A percentile compares a stretch with the other conserved stretches of the same genome.
Conservation (phyloP, 495 filamentous ascomycete genomes). For the Aspergillus sclerotioniger region DNA sequence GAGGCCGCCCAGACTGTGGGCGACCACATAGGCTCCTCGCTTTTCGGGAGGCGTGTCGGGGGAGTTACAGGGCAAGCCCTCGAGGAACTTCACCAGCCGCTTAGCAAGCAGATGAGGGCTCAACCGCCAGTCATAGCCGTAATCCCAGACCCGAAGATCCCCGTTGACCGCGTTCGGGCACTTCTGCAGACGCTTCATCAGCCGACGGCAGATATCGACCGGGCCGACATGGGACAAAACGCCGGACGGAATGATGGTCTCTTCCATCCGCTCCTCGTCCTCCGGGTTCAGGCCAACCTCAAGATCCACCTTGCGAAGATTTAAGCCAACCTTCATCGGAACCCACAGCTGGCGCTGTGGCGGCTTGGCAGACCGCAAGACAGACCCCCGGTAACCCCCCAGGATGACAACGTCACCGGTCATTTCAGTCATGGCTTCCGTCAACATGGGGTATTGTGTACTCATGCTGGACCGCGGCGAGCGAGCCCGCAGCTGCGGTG, state of each 20-base stretch:
- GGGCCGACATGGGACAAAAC: slow-evolving; percentile 90
- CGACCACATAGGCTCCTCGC: slow-evolving; percentile 76
- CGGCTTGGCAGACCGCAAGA: slow-evolving; percentile 79
- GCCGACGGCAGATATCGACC: slow-evolving; percentile 79
- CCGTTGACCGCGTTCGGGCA: slow-evolving; percentile 69
- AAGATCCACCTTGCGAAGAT: slow-evolving; percentile 86
- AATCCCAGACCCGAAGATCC: slow-evolving; percentile 78
- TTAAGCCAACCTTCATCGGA: slow-evolving; percentile 89
- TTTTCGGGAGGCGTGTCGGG: slow-evolving; percentile 43
- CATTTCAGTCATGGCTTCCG: slow-evolving; percentile 64
- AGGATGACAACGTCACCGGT: slow-evolving; percentile 85
- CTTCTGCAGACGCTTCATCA: slow-evolving; percentile 75
- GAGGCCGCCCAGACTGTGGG: slow-evolving; percentile 86
- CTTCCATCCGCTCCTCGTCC: slow-evolving; percentile 82
- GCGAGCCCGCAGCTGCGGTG: slow-evolving; percentile 19
- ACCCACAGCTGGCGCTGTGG: slow-evolving; percentile 87
- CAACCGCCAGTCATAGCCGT: slow-evolving; percentile 94
- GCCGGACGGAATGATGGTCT: slow-evolving; percentile 75
- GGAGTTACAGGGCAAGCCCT: slow-evolving; percentile 71
- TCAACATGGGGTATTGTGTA: slow-evolving; percentile 49
- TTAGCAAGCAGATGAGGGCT: slow-evolving; percentile 75
- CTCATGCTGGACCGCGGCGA: slow-evolving; percentile 30
- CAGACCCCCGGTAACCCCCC: slow-evolving; percentile 87
- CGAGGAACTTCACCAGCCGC: slow-evolving; percentile 67
- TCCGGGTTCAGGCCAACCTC: slow-evolving; percentile 81